phyloP scores from a whole-genome alignment of 139 green algal species.

The Parachlorella kessleri region DNA sequence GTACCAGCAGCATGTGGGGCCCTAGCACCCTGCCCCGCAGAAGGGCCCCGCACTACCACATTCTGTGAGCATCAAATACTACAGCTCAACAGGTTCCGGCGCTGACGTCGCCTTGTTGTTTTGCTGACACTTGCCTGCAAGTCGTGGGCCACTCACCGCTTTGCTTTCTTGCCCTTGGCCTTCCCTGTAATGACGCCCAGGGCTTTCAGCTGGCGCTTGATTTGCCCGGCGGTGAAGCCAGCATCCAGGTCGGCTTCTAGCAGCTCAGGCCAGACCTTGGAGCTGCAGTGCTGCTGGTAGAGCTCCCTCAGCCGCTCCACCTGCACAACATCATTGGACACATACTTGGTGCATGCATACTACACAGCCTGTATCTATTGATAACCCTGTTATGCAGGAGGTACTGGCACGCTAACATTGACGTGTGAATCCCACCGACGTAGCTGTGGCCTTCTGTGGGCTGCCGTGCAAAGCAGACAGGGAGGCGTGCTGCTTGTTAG shows the following conservation, averaged over 20 bases:
- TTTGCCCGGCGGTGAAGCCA: conserved; percentile 20
- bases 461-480: not conserved
- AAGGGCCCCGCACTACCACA: too few species aligned
- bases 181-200: not conserved
- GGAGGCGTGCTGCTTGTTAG: not conserved
- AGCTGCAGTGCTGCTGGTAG: conserved; percentile 17
- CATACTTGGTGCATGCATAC: not conserved
- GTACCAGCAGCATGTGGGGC: too few species aligned
- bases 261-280: conserved; percentile 10
- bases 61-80: too few species aligned
- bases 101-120: too few species aligned
- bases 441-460: too few species aligned
- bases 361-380: not conserved
- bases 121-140: too few species aligned
- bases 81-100: too few species aligned
- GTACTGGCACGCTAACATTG: not conserved
- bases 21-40: too few species aligned
- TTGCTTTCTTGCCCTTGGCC: too few species aligned
- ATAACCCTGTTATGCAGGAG: not conserved
- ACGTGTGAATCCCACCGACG: too few species aligned
- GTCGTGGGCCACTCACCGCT: too few species aligned
- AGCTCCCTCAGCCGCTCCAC: conserved; percentile 22
- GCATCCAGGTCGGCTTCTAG: conserved; percentile 12
- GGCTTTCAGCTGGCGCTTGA: conserved; percentile 13
- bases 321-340: conserved; percentile 7